A percentile compares a stretch with the other conserved stretches of the same genome.
These are phyloP conservation scores for Hygrophorus pudorinus DNA, from an alignment of 768 basidiomycete genomes.

Conservation along the genomic window DNA sequence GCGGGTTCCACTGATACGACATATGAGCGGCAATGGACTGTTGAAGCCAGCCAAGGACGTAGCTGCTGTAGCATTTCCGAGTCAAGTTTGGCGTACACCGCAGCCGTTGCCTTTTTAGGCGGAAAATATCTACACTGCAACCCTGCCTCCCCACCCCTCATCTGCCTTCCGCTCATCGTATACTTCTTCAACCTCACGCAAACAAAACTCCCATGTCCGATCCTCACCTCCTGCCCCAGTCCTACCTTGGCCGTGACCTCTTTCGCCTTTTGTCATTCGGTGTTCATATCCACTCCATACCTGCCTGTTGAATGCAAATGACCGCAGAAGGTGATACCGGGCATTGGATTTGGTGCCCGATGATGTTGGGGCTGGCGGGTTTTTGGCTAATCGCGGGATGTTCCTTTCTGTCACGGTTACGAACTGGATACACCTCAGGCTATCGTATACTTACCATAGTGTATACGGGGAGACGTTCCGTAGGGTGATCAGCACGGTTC, in stretches of 20 bases:
- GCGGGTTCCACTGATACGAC: constrained; percentile 48
- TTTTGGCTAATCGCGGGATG: constrained; percentile 64
- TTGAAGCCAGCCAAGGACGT: neutral
- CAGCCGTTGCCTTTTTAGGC: neutral
- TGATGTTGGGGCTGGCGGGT: constrained; percentile 46
- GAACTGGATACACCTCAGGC: constrained; percentile 4
- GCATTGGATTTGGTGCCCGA: constrained; percentile 47
- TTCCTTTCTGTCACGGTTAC: constrained; percentile 43
- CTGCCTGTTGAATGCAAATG: constrained; percentile 65
- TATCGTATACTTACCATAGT: constrained; percentile 46
- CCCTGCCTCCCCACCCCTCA: too few relatives aligned
- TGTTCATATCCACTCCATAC: constrained; percentile 85
- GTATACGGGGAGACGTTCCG: constrained; percentile 85
- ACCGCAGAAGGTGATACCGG: constrained; percentile 59
- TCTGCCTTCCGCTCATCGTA: too few relatives aligned
- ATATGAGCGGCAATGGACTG: constrained; percentile 32
- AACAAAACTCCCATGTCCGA: constrained; percentile 84
- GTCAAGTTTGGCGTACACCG: too few relatives aligned
- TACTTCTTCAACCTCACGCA: too few relatives aligned
- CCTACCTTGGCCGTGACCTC: constrained; percentile 51
- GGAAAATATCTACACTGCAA: too few relatives aligned
- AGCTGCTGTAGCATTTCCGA: neutral
- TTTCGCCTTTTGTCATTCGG: constrained; percentile 87
- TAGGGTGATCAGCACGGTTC: constrained; percentile 78
- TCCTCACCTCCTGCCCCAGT: constrained; percentile 72